These are phyloP conservation scores for Sporothrix dimorphospora DNA, from an alignment of 2,329 filamentous ascomycete species.

Conservation along the genomic window DNA sequence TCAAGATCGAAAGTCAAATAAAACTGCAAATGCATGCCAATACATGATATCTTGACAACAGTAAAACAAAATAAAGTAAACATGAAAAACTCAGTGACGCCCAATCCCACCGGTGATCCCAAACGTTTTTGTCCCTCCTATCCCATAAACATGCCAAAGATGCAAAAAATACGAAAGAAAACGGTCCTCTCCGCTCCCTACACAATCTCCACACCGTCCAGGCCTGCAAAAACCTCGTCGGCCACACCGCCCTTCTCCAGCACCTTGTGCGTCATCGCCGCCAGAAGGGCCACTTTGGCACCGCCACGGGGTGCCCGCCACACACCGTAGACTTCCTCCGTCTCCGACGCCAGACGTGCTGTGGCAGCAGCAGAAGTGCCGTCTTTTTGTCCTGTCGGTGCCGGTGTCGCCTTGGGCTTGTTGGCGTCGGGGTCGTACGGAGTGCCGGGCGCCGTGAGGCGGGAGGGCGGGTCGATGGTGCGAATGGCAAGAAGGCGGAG, in stretches of 20 bases:
- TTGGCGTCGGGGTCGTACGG: conserved; percentile 64
- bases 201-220: conserved; percentile 74
- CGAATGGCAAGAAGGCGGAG: conserved; percentile 69
- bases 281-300: conserved; percentile 72
- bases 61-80: conserved; percentile 29
- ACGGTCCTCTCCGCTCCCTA: conserved; percentile 38
- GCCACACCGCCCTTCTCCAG: conserved; percentile 78
- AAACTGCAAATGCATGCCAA: neutral
- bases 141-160: conserved; percentile 16
- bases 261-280: conserved; percentile 75
- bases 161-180: conserved; percentile 26
- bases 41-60: conserved; percentile 21
- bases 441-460: conserved; percentile 71
- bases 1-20: neutral
- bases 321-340: conserved; percentile 68
- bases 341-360: conserved; percentile 47
- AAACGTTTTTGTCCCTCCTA: neutral
- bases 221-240: conserved; percentile 79
- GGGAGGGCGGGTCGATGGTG: conserved; percentile 74
- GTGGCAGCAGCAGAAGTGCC: conserved; percentile 45
- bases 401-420: conserved; percentile 48
- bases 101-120: neutral
- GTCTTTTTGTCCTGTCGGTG: neutral
- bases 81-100: neutral
- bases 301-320: conserved; percentile 88